These are phyloP conservation scores for Dendrobium nobile DNA, from an alignment of 106 monocot genomes.

Conservation along the genomic window DNA sequence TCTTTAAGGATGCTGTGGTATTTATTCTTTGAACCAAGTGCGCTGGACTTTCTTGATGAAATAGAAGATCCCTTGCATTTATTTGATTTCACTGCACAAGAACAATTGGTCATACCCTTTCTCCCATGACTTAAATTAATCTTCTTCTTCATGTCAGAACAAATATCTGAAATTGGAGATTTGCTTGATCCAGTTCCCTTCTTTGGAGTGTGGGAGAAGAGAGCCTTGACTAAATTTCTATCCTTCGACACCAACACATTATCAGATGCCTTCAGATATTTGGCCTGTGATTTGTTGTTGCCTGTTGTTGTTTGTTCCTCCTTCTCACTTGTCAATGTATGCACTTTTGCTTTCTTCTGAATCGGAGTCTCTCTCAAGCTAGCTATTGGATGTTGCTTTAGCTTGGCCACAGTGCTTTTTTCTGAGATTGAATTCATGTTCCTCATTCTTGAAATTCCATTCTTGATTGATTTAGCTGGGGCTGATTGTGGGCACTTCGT, in stretches of 20 bases:
- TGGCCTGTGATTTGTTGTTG: slow-evolving; percentile 8
- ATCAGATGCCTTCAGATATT: slow-evolving; percentile 6
- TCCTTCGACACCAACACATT: slow-evolving; percentile 1
- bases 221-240: slow-evolving; percentile 21
- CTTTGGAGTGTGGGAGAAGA: slow-evolving; percentile 27
- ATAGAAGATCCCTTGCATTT: slow-evolving; percentile 10
- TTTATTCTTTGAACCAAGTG: not conserved
- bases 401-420: slow-evolving; percentile 24
- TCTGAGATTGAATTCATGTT: slow-evolving; percentile 25
- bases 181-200: slow-evolving; percentile 7
- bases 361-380: slow-evolving; percentile 37
- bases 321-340: slow-evolving; percentile 12
- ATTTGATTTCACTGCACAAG: not conserved
- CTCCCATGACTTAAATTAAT: slow-evolving; percentile 21
- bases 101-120: slow-evolving; percentile 13
- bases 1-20: not conserved
- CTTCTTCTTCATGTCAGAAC: slow-evolving; percentile 35
- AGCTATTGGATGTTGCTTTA: slow-evolving; percentile 45
- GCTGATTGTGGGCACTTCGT: slow-evolving; percentile 58
- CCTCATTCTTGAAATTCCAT: slow-evolving; percentile 24
- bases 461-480: slow-evolving; percentile 53
- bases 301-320: slow-evolving; percentile 33
- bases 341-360: slow-evolving; percentile 17
- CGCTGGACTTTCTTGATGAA: slow-evolving; percentile 10
- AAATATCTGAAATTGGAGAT: slow-evolving; percentile 21